Percentiles rank a stretch among this genome's conserved stretches.
phyloP scores from a whole-genome alignment of 306 rosid species.

The Fagus sylvatica region DNA sequence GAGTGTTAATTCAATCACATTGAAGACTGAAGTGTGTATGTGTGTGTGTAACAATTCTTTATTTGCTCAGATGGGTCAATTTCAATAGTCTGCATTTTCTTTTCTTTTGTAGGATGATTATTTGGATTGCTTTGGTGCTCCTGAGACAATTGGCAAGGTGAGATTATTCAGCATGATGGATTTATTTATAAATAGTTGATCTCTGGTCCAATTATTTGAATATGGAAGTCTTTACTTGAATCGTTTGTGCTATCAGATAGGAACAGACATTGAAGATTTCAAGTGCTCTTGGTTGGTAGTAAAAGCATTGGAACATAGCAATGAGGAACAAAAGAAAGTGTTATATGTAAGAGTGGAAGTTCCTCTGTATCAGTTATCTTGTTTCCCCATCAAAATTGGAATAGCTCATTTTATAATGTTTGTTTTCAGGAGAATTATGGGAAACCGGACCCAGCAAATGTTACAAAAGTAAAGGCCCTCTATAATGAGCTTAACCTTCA shows the following conservation, averaged over 20 bases:
- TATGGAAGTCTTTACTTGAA: constrained; percentile 19
- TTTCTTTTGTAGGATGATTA: constrained; percentile 72
- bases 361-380: not conserved
- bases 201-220: not conserved
- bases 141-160: constrained; percentile 88
- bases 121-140: constrained; percentile 89
- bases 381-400: constrained; percentile 4
- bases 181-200: not conserved
- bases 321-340: constrained; percentile 68
- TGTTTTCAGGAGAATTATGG: constrained; percentile 75
- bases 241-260: constrained; percentile 60
- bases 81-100: constrained; percentile 11
- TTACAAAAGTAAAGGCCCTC: constrained; percentile 69
- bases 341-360: constrained; percentile 53
- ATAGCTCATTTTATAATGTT: constrained; percentile 15
- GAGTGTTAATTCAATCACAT: not conserved
- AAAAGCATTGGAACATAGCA: constrained; percentile 78
- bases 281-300: constrained; percentile 97
- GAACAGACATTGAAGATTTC: constrained; percentile 96
- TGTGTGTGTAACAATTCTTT: not conserved
- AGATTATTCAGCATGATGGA: constrained; percentile 8
- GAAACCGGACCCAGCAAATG: constrained; percentile 58
- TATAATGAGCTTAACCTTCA: constrained; percentile 71
- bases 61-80: not conserved
- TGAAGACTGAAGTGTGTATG: not conserved